These are phyloP conservation scores for Populus pruinosa DNA, from an alignment of 345 rosid species.

Conservation along the genomic window DNA sequence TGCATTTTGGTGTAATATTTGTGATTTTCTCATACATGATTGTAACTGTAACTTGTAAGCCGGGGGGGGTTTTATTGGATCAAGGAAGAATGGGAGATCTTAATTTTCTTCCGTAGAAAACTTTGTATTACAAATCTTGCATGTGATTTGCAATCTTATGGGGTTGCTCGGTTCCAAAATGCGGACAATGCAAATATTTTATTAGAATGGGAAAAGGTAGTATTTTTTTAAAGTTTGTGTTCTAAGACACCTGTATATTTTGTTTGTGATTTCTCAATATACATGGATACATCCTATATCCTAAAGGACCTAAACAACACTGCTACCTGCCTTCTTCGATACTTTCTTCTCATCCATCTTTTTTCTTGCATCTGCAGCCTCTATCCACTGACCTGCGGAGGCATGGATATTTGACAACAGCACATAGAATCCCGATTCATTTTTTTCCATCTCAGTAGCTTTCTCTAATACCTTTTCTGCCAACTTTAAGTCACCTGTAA, in stretches of 20 bases:
- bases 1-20: neutral
- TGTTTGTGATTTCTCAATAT: neutral
- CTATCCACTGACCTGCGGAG: slow-evolving; percentile 33
- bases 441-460: slow-evolving; percentile 21
- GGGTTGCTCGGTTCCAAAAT: too few relatives aligned
- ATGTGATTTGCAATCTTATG: too few relatives aligned
- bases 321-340: slow-evolving; percentile 17
- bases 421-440: slow-evolving; percentile 34
- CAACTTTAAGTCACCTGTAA: slow-evolving; percentile 9
- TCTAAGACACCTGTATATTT: neutral
- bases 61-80: neutral
- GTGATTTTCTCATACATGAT: neutral
- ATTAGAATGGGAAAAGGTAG: too few relatives aligned
- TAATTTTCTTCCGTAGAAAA: too few relatives aligned
- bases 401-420: slow-evolving; percentile 36
- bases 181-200: too few relatives aligned
- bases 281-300: neutral
- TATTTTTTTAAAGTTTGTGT: too few relatives aligned
- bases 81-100: neutral
- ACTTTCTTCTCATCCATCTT: slow-evolving; percentile 16
- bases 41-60: neutral
- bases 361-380: slow-evolving; percentile 18
- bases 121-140: too few relatives aligned
- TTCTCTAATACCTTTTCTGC: slow-evolving; percentile 24
- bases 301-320: slow-evolving; percentile 2